Evolutionary conservation across 257 asterid genomes (phyloP), one percentile per base, ranked within the genome.

Genomic region (Solanum rostratum): DNA sequence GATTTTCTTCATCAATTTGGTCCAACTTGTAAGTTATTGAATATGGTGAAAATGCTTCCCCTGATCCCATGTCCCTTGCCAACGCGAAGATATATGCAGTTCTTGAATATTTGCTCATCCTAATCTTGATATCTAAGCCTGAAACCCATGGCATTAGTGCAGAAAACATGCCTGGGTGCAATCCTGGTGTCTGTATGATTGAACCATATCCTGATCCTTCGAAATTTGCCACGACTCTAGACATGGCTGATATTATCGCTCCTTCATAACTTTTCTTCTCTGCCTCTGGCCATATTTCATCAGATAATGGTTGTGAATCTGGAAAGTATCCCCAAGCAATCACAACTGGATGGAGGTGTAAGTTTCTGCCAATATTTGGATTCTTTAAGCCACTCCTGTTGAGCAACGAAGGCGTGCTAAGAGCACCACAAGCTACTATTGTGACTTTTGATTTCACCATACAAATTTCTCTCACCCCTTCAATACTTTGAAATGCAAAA

Each of bases 131-230:
- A 69, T 93, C 94, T 1, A 37, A n/a, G 10, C 98, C 98, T 0
- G 98, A 94, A 16, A 84, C 22, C 98, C 98, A 96, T 0, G 99
- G 97, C 89, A 87, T 92, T 45, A 94, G 20, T 5, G 88, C 85
- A 2, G 98, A 88, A 86, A 93, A 96, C 93, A 96, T 87, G 30
- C 99, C 99, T 0, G 98, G 99, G 85, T 96, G 99, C 84, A 94
- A 83, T 0, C 94, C 79, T 11, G 99, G 99, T 12, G 98, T 94
- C 84, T 96, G 99, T 11, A 96, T 90, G 7, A 94, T 37, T 3
- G 92, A 91, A 12, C 91, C 97, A 50, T 92, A 91, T n/a, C 97
- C 94, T 0, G 97, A 88, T 53, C 84, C 88, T 10, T 91, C 90
- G 9, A 85, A 82, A 71, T 89, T 84, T 0, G 88, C 85, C 6